These are phyloP conservation scores for Macrolepiota fuliginosa DNA, from an alignment of 768 basidiomycete species.

Conservation along the genomic window DNA sequence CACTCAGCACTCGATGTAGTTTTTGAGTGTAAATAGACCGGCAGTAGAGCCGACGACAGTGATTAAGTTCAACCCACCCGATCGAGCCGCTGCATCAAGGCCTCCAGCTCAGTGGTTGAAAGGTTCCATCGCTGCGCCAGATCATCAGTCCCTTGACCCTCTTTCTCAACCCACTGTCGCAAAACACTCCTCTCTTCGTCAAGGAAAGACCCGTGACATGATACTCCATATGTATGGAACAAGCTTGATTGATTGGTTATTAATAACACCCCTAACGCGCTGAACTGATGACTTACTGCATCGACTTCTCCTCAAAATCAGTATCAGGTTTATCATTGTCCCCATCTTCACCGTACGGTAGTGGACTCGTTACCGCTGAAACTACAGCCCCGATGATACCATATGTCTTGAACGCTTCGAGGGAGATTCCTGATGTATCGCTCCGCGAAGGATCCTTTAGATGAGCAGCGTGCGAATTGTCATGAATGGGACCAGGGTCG, in stretches of 20 bases:
- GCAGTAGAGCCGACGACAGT: background rate
- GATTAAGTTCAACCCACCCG: background rate
- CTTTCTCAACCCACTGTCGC: constrained; percentile 26
- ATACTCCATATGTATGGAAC: constrained; percentile 48
- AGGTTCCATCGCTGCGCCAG: constrained; percentile 29
- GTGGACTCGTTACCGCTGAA: constrained; percentile 47
- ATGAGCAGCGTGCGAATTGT: constrained; percentile 72
- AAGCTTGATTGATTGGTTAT: constrained; percentile 30
- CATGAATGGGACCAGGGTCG: constrained; percentile 43
- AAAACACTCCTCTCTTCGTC: constrained; percentile 24
- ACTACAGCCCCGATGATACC: constrained; percentile 50
- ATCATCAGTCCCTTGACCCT: constrained; percentile 15
- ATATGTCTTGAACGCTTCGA: constrained; percentile 46
- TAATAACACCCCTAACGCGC: background rate
- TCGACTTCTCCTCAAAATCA: constrained; percentile 65
- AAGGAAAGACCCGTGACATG: constrained; percentile 33
- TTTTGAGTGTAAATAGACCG: background rate
- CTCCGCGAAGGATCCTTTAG: constrained; percentile 52
- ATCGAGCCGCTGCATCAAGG: constrained; percentile 18
- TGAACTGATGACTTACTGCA: constrained; percentile 38
- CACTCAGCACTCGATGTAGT: background rate
- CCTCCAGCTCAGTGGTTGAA: constrained; percentile 22
- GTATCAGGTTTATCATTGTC: constrained; percentile 54
- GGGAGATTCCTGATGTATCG: constrained; percentile 46
- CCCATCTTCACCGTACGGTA: constrained; percentile 68